phyloP scores from a whole-genome alignment of 768 basidiomycete genomes.

The Cystofilobasidium ferigula region DNA sequence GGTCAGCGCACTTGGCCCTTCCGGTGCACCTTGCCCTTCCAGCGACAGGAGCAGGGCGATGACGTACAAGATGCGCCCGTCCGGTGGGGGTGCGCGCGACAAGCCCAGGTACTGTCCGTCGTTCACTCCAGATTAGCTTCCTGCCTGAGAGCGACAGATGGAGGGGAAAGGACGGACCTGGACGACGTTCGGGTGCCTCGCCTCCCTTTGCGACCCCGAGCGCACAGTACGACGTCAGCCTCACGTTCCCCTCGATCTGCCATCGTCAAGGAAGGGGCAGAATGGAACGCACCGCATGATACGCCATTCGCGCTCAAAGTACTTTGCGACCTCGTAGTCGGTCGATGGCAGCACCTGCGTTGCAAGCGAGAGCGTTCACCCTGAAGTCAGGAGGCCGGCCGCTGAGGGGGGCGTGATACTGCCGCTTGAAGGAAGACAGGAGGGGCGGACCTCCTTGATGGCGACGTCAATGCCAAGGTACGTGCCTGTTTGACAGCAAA shows the following conservation, averaged over 20 bases:
- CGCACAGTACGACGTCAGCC: neutral
- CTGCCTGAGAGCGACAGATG: neutral
- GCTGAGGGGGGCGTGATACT: neutral
- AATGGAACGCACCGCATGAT: constrained; percentile 60
- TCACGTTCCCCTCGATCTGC: neutral
- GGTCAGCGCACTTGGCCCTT: too few relatives aligned
- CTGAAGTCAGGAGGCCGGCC: too few relatives aligned
- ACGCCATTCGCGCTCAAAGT: constrained; percentile 97
- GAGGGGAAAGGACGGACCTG: constrained; percentile 37
- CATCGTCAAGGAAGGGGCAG: neutral
- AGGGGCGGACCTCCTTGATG: constrained; percentile 48
- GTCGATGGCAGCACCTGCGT: constrained; percentile 11
- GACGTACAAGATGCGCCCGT: constrained; percentile 16
- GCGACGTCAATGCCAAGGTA: constrained; percentile 95
- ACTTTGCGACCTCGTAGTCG: constrained; percentile 56
- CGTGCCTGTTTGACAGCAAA: constrained; percentile 40
- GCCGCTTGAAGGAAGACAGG: neutral
- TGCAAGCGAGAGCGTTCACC: constrained; percentile 55
- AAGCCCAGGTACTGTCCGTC: constrained; percentile 77
- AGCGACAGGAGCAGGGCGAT: neutral
- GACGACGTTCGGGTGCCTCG: constrained; percentile 83
- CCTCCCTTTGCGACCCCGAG: constrained; percentile 47
- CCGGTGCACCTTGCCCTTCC: too few relatives aligned
- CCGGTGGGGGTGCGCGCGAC: constrained; percentile 56
- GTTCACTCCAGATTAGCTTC: neutral